A percentile compares a stretch with the other conserved stretches of the same genome.
phyloP scores from a whole-genome alignment of 805 yeast genomes.

The Saccharomyces jurei region DNA sequence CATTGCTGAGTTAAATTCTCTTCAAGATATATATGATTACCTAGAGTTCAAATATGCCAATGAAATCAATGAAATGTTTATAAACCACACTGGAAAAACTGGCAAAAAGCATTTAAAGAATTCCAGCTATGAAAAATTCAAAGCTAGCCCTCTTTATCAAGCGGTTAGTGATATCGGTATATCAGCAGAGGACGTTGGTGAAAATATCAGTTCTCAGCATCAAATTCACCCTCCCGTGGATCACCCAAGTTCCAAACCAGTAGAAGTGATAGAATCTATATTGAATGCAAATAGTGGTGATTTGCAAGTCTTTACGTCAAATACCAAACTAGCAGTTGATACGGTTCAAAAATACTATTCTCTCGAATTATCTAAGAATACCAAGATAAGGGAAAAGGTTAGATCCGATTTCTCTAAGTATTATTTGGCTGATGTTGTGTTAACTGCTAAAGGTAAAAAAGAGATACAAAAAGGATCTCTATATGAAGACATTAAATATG shows the following conservation, averaged over 20 bases:
- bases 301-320: slow-evolving; percentile 37
- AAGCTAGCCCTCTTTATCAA: slow-evolving; percentile 52
- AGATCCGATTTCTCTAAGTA: slow-evolving; percentile 54
- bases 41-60: slow-evolving; percentile 58
- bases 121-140: slow-evolving; percentile 58
- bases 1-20: slow-evolving; percentile 52
- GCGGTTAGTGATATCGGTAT: slow-evolving; percentile 69
- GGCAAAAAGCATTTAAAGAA: slow-evolving; percentile 53
- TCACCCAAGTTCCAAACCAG: slow-evolving; percentile 47
- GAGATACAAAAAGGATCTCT: slow-evolving; percentile 75
- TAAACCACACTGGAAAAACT: slow-evolving; percentile 16
- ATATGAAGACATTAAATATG: slow-evolving; percentile 85
- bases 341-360: slow-evolving; percentile 71
- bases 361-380: slow-evolving; percentile 73
- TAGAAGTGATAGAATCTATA: slow-evolving; percentile 43
- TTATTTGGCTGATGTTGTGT: slow-evolving; percentile 61
- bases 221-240: slow-evolving; percentile 70
- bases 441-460: slow-evolving; percentile 76
- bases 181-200: slow-evolving; percentile 73
- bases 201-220: slow-evolving; percentile 60
- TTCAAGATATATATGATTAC: slow-evolving; percentile 80
- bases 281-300: slow-evolving; percentile 28
- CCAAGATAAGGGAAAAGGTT: slow-evolving; percentile 65
- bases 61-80: slow-evolving; percentile 32
- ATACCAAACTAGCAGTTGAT: slow-evolving; percentile 52